phyloP scores from a whole-genome alignment of 805 yeast genomes.

The Candida nemodendra region DNA sequence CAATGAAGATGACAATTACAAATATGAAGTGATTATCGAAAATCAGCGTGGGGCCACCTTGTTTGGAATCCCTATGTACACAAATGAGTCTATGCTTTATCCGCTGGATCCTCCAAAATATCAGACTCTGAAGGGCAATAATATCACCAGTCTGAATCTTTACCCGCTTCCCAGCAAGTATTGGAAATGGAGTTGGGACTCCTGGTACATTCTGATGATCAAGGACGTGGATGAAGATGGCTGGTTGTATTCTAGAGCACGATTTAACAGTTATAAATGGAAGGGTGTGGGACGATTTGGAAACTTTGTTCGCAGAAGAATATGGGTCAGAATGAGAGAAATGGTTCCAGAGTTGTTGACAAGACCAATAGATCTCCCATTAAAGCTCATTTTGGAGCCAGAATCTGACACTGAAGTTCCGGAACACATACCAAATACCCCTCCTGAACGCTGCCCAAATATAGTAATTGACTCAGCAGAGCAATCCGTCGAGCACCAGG shows the following conservation, averaged over 20 bases:
- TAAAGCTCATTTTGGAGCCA: conserved; percentile 5
- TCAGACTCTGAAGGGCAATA: conserved; percentile 43
- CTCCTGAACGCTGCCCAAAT: no score
- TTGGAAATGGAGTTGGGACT: conserved; percentile 58
- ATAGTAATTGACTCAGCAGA: no score
- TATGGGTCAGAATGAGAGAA: conserved; percentile 48
- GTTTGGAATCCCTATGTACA: conserved; percentile 51
- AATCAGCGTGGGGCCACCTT: conserved; percentile 54
- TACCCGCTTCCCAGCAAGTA: conserved; percentile 48
- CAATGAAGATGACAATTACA: conserved; percentile 3
- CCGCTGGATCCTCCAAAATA: conserved; percentile 50
- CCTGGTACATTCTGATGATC: conserved; percentile 53
- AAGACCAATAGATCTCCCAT: conserved; percentile 4
- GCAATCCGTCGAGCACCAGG: no score
- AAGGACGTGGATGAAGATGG: conserved; percentile 59
- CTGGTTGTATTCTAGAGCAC: conserved; percentile 47
- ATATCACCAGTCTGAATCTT: conserved; percentile 30
- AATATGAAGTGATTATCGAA: conserved; percentile 46
- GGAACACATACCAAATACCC: no score
- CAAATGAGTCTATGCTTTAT: conserved; percentile 45
- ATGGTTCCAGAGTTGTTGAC: conserved; percentile 1
- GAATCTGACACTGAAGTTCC: background rate
- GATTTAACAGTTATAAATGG: conserved; percentile 46
- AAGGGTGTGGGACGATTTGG: conserved; percentile 50
- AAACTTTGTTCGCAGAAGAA: conserved; percentile 47